A percentile compares a stretch with the other conserved stretches of the same genome.
Conservation (phyloP, 2,329 filamentous ascomycete species). For the Fusarium praegraminearum region DNA sequence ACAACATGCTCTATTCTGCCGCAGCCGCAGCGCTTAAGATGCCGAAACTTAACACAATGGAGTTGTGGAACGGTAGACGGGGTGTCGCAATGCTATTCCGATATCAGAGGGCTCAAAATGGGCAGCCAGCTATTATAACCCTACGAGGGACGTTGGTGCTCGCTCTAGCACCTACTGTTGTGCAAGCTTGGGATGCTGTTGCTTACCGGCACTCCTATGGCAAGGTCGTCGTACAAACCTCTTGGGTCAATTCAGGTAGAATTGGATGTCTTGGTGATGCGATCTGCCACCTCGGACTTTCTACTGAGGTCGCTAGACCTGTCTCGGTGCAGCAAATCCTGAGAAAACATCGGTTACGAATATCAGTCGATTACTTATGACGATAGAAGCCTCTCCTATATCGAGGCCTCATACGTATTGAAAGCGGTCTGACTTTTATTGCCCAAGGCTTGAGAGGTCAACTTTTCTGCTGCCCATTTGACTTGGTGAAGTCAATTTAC, state of each 20-base stretch:
- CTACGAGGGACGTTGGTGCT: constrained; percentile 43
- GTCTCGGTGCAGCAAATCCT: constrained; percentile 43
- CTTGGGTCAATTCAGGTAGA: constrained; percentile 26
- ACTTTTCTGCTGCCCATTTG: not conserved
- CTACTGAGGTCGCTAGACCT: constrained; percentile 33
- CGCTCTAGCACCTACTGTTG: constrained; percentile 24
- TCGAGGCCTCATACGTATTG: too few species aligned
- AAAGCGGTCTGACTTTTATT: too few species aligned
- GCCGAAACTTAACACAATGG: constrained; percentile 49
- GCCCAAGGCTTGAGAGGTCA: too few species aligned
- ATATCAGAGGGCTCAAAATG: constrained; percentile 37
- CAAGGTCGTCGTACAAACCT: constrained; percentile 29
- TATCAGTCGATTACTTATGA: too few species aligned
- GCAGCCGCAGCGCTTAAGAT: constrained; percentile 47
- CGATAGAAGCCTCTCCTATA: too few species aligned
- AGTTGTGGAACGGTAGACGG: constrained; percentile 51
- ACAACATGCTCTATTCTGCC: constrained; percentile 47
- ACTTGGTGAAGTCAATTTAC: not conserved
- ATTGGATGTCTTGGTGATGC: constrained; percentile 43
- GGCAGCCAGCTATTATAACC: constrained; percentile 41
- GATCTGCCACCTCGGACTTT: constrained; percentile 42
- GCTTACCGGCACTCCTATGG: constrained; percentile 34
- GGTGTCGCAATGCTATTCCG: constrained; percentile 45
- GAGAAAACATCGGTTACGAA: constrained; percentile 19
- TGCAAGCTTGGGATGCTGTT: constrained; percentile 45